phyloP scores from a whole-genome alignment of 495 filamentous ascomycete species.

The Podospora bellae-mahoneyi region DNA sequence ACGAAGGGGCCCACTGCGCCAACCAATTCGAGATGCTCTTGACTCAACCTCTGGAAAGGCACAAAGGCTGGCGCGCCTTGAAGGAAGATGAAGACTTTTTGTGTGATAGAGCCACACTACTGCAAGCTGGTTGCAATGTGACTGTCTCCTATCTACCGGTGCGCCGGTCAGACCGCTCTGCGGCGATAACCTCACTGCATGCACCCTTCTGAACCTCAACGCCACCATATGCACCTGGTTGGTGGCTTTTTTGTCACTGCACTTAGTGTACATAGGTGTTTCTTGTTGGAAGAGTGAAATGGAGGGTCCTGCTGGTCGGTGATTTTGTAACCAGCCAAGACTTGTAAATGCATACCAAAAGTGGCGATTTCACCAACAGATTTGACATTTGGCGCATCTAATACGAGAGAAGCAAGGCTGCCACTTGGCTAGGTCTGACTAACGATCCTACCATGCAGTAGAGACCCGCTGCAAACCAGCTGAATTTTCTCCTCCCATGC shows the following conservation, averaged over 20 bases:
- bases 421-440: neutral
- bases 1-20: too few species aligned
- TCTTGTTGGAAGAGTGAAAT: neutral
- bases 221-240: neutral
- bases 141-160: neutral
- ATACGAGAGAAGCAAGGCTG: neutral
- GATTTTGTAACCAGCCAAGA: neutral
- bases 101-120: neutral
- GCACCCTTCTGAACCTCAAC: neutral
- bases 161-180: neutral
- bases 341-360: neutral
- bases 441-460: neutral
- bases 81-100: neutral
- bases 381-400: neutral
- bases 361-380: neutral
- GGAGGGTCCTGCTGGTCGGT: neutral
- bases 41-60: neutral
- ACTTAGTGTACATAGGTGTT: neutral
- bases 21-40: too few species aligned
- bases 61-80: neutral
- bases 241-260: neutral
- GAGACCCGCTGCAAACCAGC: neutral
- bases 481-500: neutral
- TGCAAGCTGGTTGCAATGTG: neutral
- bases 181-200: neutral